phyloP scores from a whole-genome alignment of 1,139 yeast genomes.

The Pichia sp. region DNA sequence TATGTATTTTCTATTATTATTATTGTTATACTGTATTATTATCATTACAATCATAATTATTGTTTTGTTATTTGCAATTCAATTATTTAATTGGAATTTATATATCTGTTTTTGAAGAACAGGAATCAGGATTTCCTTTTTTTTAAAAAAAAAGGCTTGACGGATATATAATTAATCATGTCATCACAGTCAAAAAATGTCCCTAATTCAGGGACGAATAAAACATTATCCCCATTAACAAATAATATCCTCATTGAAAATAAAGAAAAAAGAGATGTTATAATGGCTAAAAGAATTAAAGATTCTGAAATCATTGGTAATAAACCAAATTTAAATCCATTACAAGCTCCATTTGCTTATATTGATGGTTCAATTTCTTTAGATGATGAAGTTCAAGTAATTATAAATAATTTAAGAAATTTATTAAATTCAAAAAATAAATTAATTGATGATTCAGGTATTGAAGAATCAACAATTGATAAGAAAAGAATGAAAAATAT shows the following conservation, averaged over 20 bases:
- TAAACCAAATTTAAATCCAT: constrained; percentile 10
- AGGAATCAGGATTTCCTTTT: no score
- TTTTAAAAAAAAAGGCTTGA: no score
- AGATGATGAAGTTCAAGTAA: constrained; percentile 1
- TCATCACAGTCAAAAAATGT: no score
- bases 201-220: no score
- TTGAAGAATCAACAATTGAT: constrained; percentile 5
- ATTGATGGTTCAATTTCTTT: constrained; percentile 9
- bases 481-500: constrained; percentile 9
- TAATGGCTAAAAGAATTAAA: constrained; percentile 13
- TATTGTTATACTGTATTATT: no score
- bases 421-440: neutral
- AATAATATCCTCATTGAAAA: neutral
- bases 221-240: no score
- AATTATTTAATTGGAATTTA: no score
- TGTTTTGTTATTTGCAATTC: no score
- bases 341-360: constrained; percentile 14
- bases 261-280: constrained; percentile 3
- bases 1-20: no score
- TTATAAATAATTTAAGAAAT: neutral
- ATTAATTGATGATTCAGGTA: constrained; percentile 8
- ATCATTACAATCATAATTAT: no score
- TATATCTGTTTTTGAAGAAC: no score
- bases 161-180: no score
- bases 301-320: constrained; percentile 12